Percentiles rank a stretch among this genome's conserved stretches.
Conservation (phyloP, 805 yeast species). For the Candida insectalens region DNA sequence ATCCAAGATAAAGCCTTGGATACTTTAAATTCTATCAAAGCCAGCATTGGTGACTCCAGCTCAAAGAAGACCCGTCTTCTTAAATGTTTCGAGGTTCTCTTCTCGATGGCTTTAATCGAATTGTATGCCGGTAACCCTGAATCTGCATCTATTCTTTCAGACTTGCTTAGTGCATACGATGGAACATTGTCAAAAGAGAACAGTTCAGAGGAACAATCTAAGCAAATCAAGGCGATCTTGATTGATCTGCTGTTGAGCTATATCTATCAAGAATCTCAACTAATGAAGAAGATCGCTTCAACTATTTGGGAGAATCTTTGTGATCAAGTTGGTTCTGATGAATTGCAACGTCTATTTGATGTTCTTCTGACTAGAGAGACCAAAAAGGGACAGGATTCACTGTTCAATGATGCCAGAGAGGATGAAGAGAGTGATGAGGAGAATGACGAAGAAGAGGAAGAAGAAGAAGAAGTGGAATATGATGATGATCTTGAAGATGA, state of each 20-base stretch:
- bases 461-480: constrained; percentile 28
- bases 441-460: constrained; percentile 23
- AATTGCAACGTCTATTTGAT: constrained; percentile 42
- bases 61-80: constrained; percentile 14
- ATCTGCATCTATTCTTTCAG: constrained; percentile 64
- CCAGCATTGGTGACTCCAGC: constrained; percentile 22
- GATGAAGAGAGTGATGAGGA: constrained; percentile 41
- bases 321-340: constrained; percentile 31
- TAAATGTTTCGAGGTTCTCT: constrained; percentile 60
- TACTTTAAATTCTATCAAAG: constrained; percentile 34
- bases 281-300: constrained; percentile 48
- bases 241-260: constrained; percentile 48
- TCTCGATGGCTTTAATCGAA: constrained; percentile 70
- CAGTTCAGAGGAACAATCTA: constrained; percentile 25
- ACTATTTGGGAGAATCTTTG: constrained; percentile 40
- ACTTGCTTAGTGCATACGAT: constrained; percentile 53
- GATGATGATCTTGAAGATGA: constrained; percentile 37
- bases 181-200: constrained; percentile 17
- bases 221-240: constrained; percentile 23
- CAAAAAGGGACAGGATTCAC: constrained; percentile 64
- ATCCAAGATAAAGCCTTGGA: constrained; percentile 33
- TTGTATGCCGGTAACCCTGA: constrained; percentile 72
- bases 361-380: constrained; percentile 62
- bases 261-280: constrained; percentile 44
- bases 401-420: constrained; percentile 59